These are phyloP conservation scores for Aureobasidium leucospermi DNA, from an alignment of 2,329 filamentous ascomycete genomes.

Conservation along the genomic window DNA sequence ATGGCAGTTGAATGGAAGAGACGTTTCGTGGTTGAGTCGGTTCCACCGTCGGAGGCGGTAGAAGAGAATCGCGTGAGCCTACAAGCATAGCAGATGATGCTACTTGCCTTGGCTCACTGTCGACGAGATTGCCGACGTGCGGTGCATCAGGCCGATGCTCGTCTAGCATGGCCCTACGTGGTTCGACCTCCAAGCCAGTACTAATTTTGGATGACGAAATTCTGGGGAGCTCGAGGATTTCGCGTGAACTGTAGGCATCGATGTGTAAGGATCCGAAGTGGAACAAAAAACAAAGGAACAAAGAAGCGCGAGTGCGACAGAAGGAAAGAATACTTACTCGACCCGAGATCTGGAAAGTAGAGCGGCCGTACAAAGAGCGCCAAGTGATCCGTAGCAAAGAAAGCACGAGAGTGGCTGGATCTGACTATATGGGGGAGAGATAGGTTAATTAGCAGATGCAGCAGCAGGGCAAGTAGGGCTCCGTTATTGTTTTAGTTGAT, in stretches of 20 bases:
- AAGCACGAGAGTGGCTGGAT: constrained; percentile 30
- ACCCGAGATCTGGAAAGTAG: constrained; percentile 25
- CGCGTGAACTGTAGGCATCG: constrained; percentile 25
- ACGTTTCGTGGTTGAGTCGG: not conserved
- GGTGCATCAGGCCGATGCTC: constrained; percentile 13
- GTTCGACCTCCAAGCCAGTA: constrained; percentile 1
- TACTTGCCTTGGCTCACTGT: constrained; percentile 8
- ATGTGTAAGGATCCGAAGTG: constrained; percentile 10
- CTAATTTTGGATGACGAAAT: constrained; percentile 18
- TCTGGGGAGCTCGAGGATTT: constrained; percentile 31
- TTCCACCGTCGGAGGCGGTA: not conserved
- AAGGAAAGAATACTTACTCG: constrained; percentile 25
- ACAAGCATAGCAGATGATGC: constrained; percentile 1
- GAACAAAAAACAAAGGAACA: constrained; percentile 14
- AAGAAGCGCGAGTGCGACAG: constrained; percentile 8
- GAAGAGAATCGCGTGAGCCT: constrained; percentile 6
- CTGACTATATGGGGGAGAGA: constrained; percentile 21
- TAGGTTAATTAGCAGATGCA: constrained; percentile 13
- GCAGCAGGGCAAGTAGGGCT: constrained; percentile 11
- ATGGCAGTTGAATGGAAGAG: constrained; percentile 8
- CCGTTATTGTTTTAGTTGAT: constrained; percentile 12
- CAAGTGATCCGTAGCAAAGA: constrained; percentile 26
- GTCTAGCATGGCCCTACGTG: constrained; percentile 11
- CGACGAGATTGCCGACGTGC: constrained; percentile 3
- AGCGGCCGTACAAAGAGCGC: constrained; percentile 24